Evolutionary conservation across 2,329 filamentous ascomycete genomes (phyloP), one percentile per base, ranked within the genome.

Genomic region (Aspergillus versicolor): DNA sequence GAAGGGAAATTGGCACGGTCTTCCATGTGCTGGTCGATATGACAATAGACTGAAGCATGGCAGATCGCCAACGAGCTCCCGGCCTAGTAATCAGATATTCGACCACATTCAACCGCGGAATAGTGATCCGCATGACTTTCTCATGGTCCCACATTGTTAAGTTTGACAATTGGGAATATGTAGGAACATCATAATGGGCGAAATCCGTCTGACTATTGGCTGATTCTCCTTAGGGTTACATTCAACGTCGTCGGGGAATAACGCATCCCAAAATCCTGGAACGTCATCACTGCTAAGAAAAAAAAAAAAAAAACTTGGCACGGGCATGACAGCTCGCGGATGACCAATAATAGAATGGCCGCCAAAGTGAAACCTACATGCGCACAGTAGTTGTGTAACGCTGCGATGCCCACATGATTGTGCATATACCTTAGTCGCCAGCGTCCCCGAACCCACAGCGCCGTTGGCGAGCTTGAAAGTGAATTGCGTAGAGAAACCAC

Each of bases 171-270:
- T 12, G 8, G 17, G 9, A 11, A 46, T 32, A 32, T 21, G 21
- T 21, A 21, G 12, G 12, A 46, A 4, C 19, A n/a, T 19, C 17
- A 9, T n/a, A n/a, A 1, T 47, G 30, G 15, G 11, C 45, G 45
- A 2, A 15, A 13, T 4, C 27, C 24, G 13, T 21, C 40, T 1
- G 9, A 42, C 17, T 11, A 5, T 12, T 17, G 40, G 22, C 5
- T 21, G 44, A 3, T n/a, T 27, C 32, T 15, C 24, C 17, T 30
- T 53, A 47, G 34, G 50, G 51, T 53, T 53, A 53, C 51, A 47
- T 53, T 53, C 21, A 6, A 5, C 34, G 19, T 41, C 13, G 22
- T 32, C 13, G 5, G n/a, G 12, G 42, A 30, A 30, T 30, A 30
- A 9, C 27, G 27, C 8, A 30, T 30, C 9, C 27, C 8, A 30